phyloP scores from a whole-genome alignment of 345 rosid species.

The Citrus inodora region DNA sequence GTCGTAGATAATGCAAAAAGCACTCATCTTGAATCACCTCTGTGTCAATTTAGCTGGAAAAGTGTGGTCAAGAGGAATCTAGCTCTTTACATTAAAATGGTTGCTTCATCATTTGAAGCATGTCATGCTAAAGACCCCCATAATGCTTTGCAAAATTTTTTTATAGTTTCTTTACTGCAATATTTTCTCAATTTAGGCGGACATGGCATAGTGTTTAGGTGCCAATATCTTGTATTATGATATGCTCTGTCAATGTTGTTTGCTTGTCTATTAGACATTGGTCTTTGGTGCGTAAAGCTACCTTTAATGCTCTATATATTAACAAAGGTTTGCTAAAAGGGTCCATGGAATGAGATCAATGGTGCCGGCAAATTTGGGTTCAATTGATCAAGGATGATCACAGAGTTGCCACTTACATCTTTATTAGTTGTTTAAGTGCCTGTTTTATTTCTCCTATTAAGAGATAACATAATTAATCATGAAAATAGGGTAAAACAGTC shows the following conservation, averaged over 20 bases:
- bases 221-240: neutral
- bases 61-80: slow-evolving; percentile 7
- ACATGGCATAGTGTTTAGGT: neutral
- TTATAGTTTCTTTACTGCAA: neutral
- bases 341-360: neutral
- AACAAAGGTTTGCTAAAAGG: neutral
- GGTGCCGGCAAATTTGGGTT: neutral
- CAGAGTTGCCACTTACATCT: too few species aligned
- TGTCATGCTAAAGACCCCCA: slow-evolving; percentile 13
- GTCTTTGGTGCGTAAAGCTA: neutral
- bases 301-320: neutral
- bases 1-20: neutral
- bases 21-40: neutral
- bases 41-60: slow-evolving; percentile 28
- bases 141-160: slow-evolving; percentile 13
- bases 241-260: neutral
- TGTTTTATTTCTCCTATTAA: too few species aligned
- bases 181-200: neutral
- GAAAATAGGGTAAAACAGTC: too few species aligned
- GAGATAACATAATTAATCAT: too few species aligned
- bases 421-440: too few species aligned
- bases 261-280: neutral
- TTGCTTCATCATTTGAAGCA: slow-evolving; percentile 24
- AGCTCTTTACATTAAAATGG: neutral
- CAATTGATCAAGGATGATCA: neutral